Percentiles rank a stretch among this genome's conserved stretches.
Conservation (phyloP, 2,329 filamentous ascomycete species). For the Sarocladiaceae sp. region DNA sequence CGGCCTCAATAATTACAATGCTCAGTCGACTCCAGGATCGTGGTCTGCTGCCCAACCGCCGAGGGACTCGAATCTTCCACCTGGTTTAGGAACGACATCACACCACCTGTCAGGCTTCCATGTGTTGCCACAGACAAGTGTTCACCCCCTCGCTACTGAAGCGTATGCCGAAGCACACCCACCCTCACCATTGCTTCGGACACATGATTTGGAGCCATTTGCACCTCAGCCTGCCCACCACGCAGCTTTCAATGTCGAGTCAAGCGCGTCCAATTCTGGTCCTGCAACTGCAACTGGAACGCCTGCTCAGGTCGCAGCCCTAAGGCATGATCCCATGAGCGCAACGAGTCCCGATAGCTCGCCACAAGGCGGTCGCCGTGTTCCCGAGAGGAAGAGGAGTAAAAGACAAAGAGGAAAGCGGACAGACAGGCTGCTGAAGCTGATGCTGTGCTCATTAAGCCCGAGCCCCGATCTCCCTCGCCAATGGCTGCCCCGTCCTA, state of each 20-base stretch:
- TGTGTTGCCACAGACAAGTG: slow-evolving; percentile 6
- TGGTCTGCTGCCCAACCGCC: not conserved
- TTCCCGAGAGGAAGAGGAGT: slow-evolving; percentile 42
- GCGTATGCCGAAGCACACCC: slow-evolving; percentile 27
- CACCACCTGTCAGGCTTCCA: not conserved
- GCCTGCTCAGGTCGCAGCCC: slow-evolving; percentile 48
- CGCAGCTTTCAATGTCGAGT: slow-evolving; percentile 15
- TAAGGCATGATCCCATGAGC: slow-evolving; percentile 45
- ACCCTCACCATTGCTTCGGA: slow-evolving; percentile 62
- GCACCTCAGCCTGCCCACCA: slow-evolving; percentile 53
- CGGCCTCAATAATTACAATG: not conserved
- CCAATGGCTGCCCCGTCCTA: slow-evolving; percentile 50
- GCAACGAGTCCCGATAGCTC: slow-evolving; percentile 58
- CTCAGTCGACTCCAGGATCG: not conserved
- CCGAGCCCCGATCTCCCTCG: slow-evolving; percentile 61
- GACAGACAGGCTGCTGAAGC: slow-evolving; percentile 46
- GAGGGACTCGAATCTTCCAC: not conserved
- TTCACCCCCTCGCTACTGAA: slow-evolving; percentile 15
- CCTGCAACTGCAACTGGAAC: slow-evolving; percentile 22
- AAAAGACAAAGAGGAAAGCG: slow-evolving; percentile 52
- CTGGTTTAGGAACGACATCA: not conserved
- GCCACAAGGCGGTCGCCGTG: slow-evolving; percentile 40
- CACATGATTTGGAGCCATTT: slow-evolving; percentile 68
- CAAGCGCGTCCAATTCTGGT: slow-evolving; percentile 13
- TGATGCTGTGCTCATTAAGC: slow-evolving; percentile 54